Percentiles rank a stretch among this genome's conserved stretches.
Evolutionary conservation across 2,329 filamentous ascomycete genomes (phyloP).

Genomic region (Exophiala calicioides): DNA sequence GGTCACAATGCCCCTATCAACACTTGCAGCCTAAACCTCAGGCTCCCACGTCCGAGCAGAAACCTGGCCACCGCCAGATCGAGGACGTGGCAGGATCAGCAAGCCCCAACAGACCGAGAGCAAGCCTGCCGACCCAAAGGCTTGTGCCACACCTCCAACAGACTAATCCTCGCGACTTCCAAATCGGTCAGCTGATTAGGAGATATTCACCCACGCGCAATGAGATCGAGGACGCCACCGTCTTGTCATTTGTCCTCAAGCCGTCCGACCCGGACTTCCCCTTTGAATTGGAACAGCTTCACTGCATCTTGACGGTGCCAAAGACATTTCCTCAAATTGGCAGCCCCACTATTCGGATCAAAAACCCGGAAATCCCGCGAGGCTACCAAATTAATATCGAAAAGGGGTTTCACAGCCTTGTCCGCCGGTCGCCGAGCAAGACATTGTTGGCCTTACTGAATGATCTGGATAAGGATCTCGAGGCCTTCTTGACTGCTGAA

Average conservation of each 20-base stretch:
- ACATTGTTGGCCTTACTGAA: slow-evolving; percentile 69
- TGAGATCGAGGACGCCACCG: slow-evolving; percentile 52
- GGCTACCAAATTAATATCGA: slow-evolving; percentile 77
- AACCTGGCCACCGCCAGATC: slow-evolving; percentile 24
- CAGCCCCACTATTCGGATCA: slow-evolving; percentile 62
- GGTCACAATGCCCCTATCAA: slow-evolving; percentile 52
- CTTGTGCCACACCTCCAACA: slow-evolving; percentile 66
- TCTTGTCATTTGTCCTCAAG: slow-evolving; percentile 63
- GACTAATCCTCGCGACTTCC: slow-evolving; percentile 70
- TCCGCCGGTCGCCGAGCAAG: slow-evolving; percentile 52
- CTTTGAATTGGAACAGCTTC: slow-evolving; percentile 68
- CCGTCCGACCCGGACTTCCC: slow-evolving; percentile 84
- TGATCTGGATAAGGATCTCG: slow-evolving; percentile 70
- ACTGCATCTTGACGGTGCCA: slow-evolving; percentile 69
- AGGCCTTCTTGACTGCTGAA: slow-evolving; percentile 67
- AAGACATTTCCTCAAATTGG: slow-evolving; percentile 59
- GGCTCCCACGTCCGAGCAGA: slow-evolving; percentile 34
- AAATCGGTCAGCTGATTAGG: slow-evolving; percentile 70
- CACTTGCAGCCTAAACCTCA: slow-evolving; percentile 37
- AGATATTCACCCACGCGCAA: slow-evolving; percentile 60
- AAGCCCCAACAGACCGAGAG: slow-evolving; percentile 15
- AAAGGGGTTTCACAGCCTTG: slow-evolving; percentile 68
- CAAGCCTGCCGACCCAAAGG: slow-evolving; percentile 49
- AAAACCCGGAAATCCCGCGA: slow-evolving; percentile 69
- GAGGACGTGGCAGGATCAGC: slow-evolving; percentile 22